These are phyloP conservation scores for Pelomyxa schiedti DNA, from an alignment of 78 protist species.

Conservation along the genomic window DNA sequence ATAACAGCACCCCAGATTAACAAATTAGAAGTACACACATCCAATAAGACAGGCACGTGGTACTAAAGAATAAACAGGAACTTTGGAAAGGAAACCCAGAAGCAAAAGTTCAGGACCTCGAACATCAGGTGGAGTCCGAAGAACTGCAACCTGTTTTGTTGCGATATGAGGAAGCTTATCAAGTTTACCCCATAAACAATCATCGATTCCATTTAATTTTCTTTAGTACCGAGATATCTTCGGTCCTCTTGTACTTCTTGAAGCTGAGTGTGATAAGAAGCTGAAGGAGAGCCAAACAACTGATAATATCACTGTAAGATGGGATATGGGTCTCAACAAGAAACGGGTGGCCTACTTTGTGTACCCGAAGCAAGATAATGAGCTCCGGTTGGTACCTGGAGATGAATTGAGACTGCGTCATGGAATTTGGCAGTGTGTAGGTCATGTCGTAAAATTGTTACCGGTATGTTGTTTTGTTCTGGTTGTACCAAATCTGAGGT, in stretches of 20 bases:
- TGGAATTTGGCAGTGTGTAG: constrained; percentile 31
- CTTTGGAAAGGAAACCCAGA: constrained; percentile 57
- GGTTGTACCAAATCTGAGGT: too few species aligned
- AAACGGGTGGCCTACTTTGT: constrained; percentile 51
- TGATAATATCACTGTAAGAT: constrained; percentile 44
- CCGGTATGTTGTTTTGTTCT: neutral
- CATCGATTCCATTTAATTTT: too few species aligned
- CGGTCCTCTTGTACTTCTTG: constrained; percentile 70
- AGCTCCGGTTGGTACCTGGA: constrained; percentile 36
- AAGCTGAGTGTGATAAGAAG: constrained; percentile 65
- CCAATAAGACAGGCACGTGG: too few species aligned
- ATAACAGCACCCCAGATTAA: constrained; percentile 32
- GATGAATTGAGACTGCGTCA: constrained; percentile 54
- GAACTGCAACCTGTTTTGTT: neutral
- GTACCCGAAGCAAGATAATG: constrained; percentile 26
- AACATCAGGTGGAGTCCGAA: constrained; percentile 1
- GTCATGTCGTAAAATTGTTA: constrained; percentile 29
- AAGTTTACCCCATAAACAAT: too few species aligned
- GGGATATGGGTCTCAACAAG: constrained; percentile 69
- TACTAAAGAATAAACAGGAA: too few species aligned
- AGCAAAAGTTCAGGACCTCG: constrained; percentile 30
- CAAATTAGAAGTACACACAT: too few species aligned
- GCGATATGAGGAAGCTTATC: too few species aligned
- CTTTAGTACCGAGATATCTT: constrained; percentile 67
- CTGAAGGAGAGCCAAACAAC: constrained; percentile 48